Evolutionary conservation across 2,329 filamentous ascomycete species (phyloP), one percentile per base, ranked within the genome.

Genomic region (Lasiodiplodia gonubiensis): DNA sequence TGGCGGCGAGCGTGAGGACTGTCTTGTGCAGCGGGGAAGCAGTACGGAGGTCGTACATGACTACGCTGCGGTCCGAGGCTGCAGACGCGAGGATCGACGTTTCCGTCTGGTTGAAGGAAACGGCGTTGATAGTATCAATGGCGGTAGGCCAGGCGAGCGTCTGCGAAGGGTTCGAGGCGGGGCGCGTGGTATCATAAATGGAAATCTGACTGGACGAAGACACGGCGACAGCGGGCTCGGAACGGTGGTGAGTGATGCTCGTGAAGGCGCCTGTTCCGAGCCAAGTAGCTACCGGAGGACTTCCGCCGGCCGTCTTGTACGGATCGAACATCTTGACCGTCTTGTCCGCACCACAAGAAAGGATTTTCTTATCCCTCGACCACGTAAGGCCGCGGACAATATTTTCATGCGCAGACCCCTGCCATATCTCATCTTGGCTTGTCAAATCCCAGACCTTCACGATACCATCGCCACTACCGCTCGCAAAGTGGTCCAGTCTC

Each of bases 301-400:
- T 83, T 63, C 89, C 88, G 68, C 86, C 85, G 23, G 87, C 79
- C 8, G 90, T 90, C 77, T 91, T 89, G 78, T 96, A 96, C 0
- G 94, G 94, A 74, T 97, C 93, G 81, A 92, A 97, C 37, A 99
- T 83, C 79, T 98, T 97, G 74, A 98, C 87, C 4, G 92, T 91
- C 72, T 89, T 88, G 80, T 99, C 95, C 69, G 89, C 90, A 6
- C 92, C 93, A 76, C 94, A 97, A 1, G 92, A 94, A 55, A 98
- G 82, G 16, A 98, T 84, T 76, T 93, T 94, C 75, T 90, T 87
- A 73, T 97, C 92, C 53, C 88, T 86, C 3, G 93, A 97, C 91
- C 94, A 99, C 72, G 90, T 91, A 76, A 97, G 85, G 16, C 91
- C 92, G 83, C 97, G 97, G 72, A 98, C 92, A 53, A 97, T 90